Base-by-base conservation (phyloP, 2,329 filamentous ascomycete genomes). In the Pseudogymnoascus sp. region DNA sequence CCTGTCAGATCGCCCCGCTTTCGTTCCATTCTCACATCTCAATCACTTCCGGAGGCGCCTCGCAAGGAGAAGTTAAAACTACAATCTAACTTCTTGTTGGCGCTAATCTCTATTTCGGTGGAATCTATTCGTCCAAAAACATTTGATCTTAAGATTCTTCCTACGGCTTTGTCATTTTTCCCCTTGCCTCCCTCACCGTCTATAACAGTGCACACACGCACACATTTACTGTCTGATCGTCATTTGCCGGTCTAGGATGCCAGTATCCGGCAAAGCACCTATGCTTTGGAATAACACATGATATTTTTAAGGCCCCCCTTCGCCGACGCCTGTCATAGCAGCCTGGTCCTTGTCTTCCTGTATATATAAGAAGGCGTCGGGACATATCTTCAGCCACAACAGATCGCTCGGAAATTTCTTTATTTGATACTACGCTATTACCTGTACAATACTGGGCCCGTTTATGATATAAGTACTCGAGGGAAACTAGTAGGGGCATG, bases 21-120 rank as follows among this genome's bases (percentile, higher is more conserved):
- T 55, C 45, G 45, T 55, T 55, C 45, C 45, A 55, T 55, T 55
- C 45, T 55, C 45, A 55, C 45, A 55, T 55, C 45, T 55, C 45
- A 33, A 55, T 55, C 45, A 55, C 45, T 31, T 31, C 45, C 2
- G 45, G 45, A 10, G 27, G 18, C 18, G 40, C 45, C 27, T 55
- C 45, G 45, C 12, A 55, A 18, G 27, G 45, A 55, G 45, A 10
- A 27, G 27, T 55, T 55, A 55, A 15, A 33, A 27, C 27, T 31
- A 55, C 45, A 55, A 33, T 55, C 45, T 55, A 55, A 55, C 27
- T 55, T 18, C 33, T 4, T 55, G 27, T 27, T n/a, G 27, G n/a
- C 45, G 45, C n/a, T 55, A 55, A 55, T 52, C 13, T 52, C 45
- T n/a, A 31, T 18, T 33, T 55, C n/a, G 45, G 45, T 55, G 45